Base-by-base conservation (phyloP, 2,329 filamentous ascomycete genomes). In the Aureobasidium pullulans region DNA sequence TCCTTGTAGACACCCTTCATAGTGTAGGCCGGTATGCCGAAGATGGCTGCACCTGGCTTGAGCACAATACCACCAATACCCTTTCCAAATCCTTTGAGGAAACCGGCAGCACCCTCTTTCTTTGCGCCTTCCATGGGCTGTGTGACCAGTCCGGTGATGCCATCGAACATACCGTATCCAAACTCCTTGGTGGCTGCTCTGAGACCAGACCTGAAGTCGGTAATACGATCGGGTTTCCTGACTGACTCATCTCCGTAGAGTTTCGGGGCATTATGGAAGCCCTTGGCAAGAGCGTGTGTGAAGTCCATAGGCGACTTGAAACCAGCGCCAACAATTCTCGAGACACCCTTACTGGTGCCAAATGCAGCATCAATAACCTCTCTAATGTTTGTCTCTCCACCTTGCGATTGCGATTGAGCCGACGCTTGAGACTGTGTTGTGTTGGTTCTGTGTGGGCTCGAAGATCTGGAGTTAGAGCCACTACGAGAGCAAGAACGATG, bases 1-100 rank as follows among this genome's bases (percentile, higher is more conserved):
- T 91, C 86, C 31, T 86, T 86, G 68, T 90, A 85, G 1, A 91
- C 80, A 8, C 89, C 89, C 67, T 89, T 86, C 80, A 90, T 87
- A 3, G 87, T 83, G 66, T 92, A 92, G 2, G 86, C 89, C 0
- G 88, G 87, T 9, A 90, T 68, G 2, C 60, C 63, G 32, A 63
- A 63, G 23, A 60, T 50, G 11, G 53, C 63, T 58, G 89, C 88
- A 46, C 83, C 81, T 9, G 88, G 87, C 69, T 95, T 95, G 6
- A 91, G 72, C 2, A 90, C 75, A 3, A 92, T 67, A 0, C 90
- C 90, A 4, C 87, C 89, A 48, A 93, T 82, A 0, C 89, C 89
- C 69, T 90, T 93, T 1, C 85, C 89, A 48, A 93, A 78, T 0
- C 89, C 89, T 71, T 92, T 93, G 15, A 91, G 68, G 8, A 93